A percentile compares a stretch with the other conserved stretches of the same genome.
Evolutionary conservation across 2,329 filamentous ascomycete genomes (phyloP).

Genomic region (Cercospora beticola): DNA sequence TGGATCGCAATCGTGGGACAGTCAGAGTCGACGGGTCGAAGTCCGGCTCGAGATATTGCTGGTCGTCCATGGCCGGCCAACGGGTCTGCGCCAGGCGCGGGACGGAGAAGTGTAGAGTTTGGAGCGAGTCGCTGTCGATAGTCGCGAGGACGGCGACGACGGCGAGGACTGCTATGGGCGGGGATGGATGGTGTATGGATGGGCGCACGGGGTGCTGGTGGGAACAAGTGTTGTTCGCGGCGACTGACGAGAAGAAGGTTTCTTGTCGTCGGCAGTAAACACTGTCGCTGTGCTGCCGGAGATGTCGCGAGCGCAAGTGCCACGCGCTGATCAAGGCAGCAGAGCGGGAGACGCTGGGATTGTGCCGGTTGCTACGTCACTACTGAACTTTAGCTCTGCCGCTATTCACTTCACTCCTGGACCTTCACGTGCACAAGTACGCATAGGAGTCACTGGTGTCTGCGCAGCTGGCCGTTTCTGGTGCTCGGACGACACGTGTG

Average conservation of each 20-base stretch:
- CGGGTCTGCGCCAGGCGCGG: neutral
- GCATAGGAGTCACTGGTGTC: neutral
- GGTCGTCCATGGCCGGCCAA: slow-evolving; percentile 51
- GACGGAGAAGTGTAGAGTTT: neutral
- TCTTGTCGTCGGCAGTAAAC: slow-evolving; percentile 2
- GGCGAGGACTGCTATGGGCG: neutral
- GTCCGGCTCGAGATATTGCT: slow-evolving; percentile 80
- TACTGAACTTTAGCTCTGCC: neutral
- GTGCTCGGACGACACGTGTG: too few relatives aligned
- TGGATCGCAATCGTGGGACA: slow-evolving; percentile 82
- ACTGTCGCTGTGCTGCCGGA: neutral
- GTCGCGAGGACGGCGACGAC: neutral
- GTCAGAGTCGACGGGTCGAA: slow-evolving; percentile 85
- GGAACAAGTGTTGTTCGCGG: slow-evolving; percentile 1
- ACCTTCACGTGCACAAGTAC: neutral
- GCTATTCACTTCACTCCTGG: neutral
- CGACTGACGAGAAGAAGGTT: neutral
- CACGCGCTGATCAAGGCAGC: slow-evolving; percentile 3
- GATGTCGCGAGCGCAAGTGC: slow-evolving; percentile 2
- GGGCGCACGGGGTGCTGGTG: slow-evolving; percentile 1
- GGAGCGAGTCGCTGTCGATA: neutral
- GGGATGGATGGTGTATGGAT: neutral
- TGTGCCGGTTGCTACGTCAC: slow-evolving; percentile 5
- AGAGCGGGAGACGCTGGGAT: neutral
- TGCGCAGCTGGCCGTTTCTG: too few relatives aligned